Evolutionary conservation across 805 yeast species (phyloP), one percentile per base, ranked within the genome.

Genomic region (Zygotorulaspora danielsina): DNA sequence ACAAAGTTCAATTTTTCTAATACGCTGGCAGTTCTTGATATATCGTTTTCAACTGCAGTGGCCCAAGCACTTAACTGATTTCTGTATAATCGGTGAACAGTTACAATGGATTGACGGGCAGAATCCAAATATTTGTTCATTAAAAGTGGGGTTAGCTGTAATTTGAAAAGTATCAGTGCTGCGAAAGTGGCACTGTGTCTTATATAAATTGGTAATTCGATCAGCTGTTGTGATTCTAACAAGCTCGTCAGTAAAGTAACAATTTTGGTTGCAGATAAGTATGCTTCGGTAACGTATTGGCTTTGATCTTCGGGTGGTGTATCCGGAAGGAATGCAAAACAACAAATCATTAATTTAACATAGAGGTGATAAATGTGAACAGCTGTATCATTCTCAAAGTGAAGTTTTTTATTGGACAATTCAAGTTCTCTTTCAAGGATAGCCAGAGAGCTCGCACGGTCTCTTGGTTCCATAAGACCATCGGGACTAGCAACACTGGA

Each of bases 1-100:
- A 86, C 96, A 57, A 84, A 82, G 58, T 89, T 89, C 53, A 89
- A 70, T 55, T 87, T 86, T 53, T 89, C 97, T 51, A 89, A 69
- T 6, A 88, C 90, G 47, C 85, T 86, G 2, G 97, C 96, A 0
- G 94, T 84, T 59, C 97, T 72, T 2, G 94, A 81, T 21, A 89
- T 83, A 63, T 89, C 97, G 64, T 86, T 88, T 45, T 86, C 86
- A 27, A 88, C 84, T 35, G 61, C 61, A 35, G 82, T 84, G 48
- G 84, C 81, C 97, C 97, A 89, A 5, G 95, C 89, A 3, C 93
- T 81, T 26, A 87, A 69, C 62, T 90, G 88, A 56, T 89, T 89
- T 62, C 96, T 72, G 59, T 78, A 85, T 32, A 88, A 66, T 57
- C 96, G 71, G 61, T 89, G 96, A 2, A 87, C 94, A 0, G 96